Conservation (phyloP, 257 asterid genomes). For the Lavandula angustifolia region DNA sequence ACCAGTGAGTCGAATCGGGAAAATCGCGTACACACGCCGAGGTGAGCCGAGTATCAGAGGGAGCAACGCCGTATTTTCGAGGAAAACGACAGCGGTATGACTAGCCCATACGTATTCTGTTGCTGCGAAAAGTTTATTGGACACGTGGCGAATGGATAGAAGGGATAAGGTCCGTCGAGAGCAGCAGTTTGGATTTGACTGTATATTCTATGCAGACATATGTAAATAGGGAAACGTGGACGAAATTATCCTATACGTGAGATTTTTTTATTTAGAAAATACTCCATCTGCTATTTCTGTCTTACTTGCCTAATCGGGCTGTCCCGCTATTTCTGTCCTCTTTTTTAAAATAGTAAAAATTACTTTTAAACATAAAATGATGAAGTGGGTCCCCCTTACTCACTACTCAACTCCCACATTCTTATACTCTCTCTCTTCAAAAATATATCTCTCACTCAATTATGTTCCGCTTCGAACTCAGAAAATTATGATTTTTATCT, state of each 20-base stretch:
- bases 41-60: slow-evolving; percentile 1
- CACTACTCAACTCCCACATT: no score
- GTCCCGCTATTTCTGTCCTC: no score
- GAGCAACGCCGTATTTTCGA: slow-evolving; percentile 38
- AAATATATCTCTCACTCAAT: no score
- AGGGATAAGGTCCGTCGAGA: slow-evolving; percentile 17
- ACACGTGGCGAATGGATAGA: slow-evolving; percentile 29
- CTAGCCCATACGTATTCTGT: background rate
- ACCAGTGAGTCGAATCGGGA: slow-evolving; percentile 28
- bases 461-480: no score
- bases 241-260: slow-evolving; percentile 2
- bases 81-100: slow-evolving; percentile 29
- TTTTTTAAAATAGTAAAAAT: no score
- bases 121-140: slow-evolving; percentile 18
- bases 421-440: no score
- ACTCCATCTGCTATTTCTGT: no score
- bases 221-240: slow-evolving; percentile 17
- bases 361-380: no score
- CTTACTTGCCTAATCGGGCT: no score
- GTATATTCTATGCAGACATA: slow-evolving; percentile 5
- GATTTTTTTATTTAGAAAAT: slow-evolving; percentile 9
- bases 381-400: no score
- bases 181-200: slow-evolving; percentile 7
- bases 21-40: slow-evolving; percentile 23
- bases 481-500: no score